Evolutionary conservation across 2,329 filamentous ascomycete genomes (phyloP), one percentile per base, ranked within the genome.

Genomic region (Endocalyx cinctus): DNA sequence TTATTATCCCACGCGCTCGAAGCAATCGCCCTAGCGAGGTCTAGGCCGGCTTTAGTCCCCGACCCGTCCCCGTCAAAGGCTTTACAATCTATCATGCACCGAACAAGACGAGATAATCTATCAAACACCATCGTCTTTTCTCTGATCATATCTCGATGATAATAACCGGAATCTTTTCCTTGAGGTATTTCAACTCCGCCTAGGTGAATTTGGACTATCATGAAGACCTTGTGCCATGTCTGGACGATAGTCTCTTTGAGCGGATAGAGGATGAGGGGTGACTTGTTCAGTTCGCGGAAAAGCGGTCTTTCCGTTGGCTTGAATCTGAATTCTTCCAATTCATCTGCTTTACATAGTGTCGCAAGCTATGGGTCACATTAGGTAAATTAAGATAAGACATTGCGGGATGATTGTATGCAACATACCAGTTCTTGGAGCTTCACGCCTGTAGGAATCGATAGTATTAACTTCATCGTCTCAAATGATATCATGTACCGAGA

Each of bases 1-100:
- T 80, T 84, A 20, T 84, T 79, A 50, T 98, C 92, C 92, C 89
- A 95, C 1, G 70, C 68, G 2, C 74, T 76, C 2, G 88, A 84
- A 15, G 77, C 74, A 32, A 97, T 63, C 43, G 86, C 87, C 36
- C 90, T 74, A 29, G 83, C 74, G 5, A 97, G 71, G 50, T 90
- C 84, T 2, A 97, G 70, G 5, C 83, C 83, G 40, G 80, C 79
- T 17, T 74, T 74, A 2, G 79, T 71, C 2, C 82, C 74, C 5
- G 78, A 58, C 0, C 85, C 81, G 54, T 97, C 87, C 1, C 64
- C 13, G 60, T 72, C 66, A 25, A 55, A 50, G 7, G 59, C 57
- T 43, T 84, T 79, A 47, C 85, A 90, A 47, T 92, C 84, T 26
- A 87, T 73, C 10, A 90, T 72, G 46, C 86, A 89, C 27, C 84